Percentiles rank a stretch among this genome's conserved stretches.
Conservation (phyloP, 441 rosid species). For the Arabidopsis lyrata region DNA sequence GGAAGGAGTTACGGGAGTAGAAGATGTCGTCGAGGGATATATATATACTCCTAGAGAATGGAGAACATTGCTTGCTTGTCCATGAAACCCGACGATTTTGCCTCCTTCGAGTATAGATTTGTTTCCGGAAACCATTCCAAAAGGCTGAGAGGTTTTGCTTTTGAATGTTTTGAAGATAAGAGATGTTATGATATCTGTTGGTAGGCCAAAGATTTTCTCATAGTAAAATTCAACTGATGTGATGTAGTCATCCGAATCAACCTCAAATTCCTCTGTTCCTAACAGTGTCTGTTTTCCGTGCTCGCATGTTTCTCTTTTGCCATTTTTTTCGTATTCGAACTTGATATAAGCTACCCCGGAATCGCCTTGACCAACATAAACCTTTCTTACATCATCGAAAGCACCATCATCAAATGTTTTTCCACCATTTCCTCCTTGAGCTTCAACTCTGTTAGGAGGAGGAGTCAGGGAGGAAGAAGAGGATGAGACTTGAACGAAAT, state of each 20-base stretch:
- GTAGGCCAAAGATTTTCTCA: neutral
- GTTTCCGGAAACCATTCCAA: neutral
- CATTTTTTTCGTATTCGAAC: neutral
- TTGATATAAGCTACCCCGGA: neutral
- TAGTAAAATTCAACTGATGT: neutral
- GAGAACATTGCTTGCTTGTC: neutral
- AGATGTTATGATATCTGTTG: neutral
- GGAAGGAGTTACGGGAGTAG: neutral
- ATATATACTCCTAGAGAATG: neutral
- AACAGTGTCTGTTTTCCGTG: neutral
- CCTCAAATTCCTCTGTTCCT: neutral
- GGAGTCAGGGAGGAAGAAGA: conserved; percentile 6
- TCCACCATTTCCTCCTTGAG: conserved; percentile 8
- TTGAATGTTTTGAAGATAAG: neutral
- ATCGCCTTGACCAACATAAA: too few relatives aligned
- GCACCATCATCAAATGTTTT: neutral
- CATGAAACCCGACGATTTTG: neutral
- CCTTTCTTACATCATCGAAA: neutral
- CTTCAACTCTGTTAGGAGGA: neutral
- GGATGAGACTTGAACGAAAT: conserved; percentile 13
- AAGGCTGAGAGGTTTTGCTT: neutral
- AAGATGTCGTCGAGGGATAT: neutral
- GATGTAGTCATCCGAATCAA: conserved; percentile 1
- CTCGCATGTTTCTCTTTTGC: neutral
- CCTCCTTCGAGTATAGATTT: neutral